Base-by-base conservation (phyloP, 805 yeast species). In the Schwanniomyces yamadae region DNA sequence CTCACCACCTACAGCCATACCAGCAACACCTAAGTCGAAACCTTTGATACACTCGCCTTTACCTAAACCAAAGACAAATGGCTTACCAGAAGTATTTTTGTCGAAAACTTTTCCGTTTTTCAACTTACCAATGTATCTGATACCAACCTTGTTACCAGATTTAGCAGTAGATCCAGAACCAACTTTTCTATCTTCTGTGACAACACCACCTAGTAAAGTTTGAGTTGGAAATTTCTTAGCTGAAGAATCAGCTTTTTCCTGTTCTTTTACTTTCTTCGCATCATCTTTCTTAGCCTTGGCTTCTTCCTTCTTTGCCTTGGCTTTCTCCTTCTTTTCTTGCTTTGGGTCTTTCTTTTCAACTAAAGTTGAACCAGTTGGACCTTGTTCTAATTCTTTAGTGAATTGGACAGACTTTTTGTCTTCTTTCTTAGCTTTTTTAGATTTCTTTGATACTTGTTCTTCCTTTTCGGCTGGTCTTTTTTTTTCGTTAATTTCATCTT, bases 1-100 rank as follows among this genome's bases (percentile, higher is more conserved):
- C 77, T 93, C 99, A 60, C 98, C 98, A 57, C 96, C 96, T 59
- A 87, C 95, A 39, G 95, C 81, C 97, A 93, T 90, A 62, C 98
- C 98, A 41, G 91, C 89, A 54, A 93, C 93, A 76, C 99, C 99
- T 57, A 91, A 77, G 62, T 93, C 99, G 87, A 96, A 93, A 48
- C 98, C 99, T 67, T 87, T 87, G 75, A 93, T 93, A 52, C 95
- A 97, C 71, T 93, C 99, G 60, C 98, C 99, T 64, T 84, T 85
- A 56, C 99, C 99, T 53, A 93, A 77, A 45, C 78, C 79, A 69
- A 93, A 93, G 47, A 69, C 67, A 66, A 93, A 93, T 57, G 99
- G 99, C 74, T 88, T 91, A 56, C 99, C 99, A 48, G 82, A 76
- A 52, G 96, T 88, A 81, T 93, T 93, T 68, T 91, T 90, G 77